Percentiles rank a stretch among this genome's conserved stretches.
Evolutionary conservation across 305 asterid species (phyloP).

Genomic region (Ilex paraguariensis): DNA sequence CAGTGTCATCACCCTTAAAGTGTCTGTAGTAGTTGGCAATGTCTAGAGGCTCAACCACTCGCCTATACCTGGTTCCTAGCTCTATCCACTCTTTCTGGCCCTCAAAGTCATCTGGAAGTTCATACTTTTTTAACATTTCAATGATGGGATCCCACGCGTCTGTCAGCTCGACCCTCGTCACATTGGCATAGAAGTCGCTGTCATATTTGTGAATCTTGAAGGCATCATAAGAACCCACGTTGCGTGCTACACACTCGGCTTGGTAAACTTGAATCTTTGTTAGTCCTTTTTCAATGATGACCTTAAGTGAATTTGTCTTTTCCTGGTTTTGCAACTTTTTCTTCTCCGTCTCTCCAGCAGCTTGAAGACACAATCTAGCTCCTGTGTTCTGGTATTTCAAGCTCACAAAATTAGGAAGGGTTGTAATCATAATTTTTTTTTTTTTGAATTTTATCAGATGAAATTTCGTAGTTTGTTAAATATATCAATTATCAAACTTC

Average conservation of each 20-base stretch:
- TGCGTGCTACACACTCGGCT: conserved; percentile 55
- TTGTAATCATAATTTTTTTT: too few species aligned
- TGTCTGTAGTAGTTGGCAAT: conserved; percentile 85
- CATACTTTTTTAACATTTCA: conserved; percentile 69
- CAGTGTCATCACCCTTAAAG: conserved; percentile 68
- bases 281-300: conserved; percentile 39
- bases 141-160: conserved; percentile 77
- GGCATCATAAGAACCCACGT: conserved; percentile 72
- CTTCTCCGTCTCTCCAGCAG: conserved; percentile 75
- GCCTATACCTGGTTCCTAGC: conserved; percentile 58
- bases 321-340: conserved; percentile 59
- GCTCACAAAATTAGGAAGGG: conserved; percentile 1
- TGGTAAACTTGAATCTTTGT: conserved; percentile 58
- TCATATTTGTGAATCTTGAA: conserved; percentile 57
- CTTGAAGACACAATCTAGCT: conserved; percentile 80
- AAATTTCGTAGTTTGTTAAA: too few species aligned
- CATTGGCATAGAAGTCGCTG: conserved; percentile 59
- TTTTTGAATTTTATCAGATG: background rate
- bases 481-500: background rate
- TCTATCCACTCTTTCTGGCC: conserved; percentile 69
- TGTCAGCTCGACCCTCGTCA: conserved; percentile 58
- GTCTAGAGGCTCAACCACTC: conserved; percentile 79
- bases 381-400: conserved; percentile 47
- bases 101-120: conserved; percentile 88
- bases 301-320: conserved; percentile 47